These are phyloP conservation scores for Xylaria nigripes DNA, from an alignment of 495 filamentous ascomycete genomes.

Conservation along the genomic window DNA sequence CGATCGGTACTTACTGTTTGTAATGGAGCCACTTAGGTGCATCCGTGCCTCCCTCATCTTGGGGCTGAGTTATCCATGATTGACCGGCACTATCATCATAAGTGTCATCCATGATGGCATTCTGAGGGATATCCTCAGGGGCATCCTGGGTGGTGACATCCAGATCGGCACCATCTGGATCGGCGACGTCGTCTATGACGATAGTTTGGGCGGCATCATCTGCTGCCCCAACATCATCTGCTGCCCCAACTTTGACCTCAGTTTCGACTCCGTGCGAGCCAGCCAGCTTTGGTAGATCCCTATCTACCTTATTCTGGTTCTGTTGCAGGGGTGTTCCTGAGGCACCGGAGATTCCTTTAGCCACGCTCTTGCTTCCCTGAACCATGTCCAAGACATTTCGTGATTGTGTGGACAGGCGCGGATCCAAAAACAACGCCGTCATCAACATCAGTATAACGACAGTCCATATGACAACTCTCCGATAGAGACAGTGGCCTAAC, in stretches of 20 bases:
- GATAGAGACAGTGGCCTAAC: constrained; percentile 34
- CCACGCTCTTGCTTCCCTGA: constrained; percentile 13
- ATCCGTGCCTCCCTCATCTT: constrained; percentile 11
- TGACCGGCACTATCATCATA: not conserved
- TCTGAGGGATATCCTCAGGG: not conserved
- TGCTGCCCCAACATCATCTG: not conserved
- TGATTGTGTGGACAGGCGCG: constrained; percentile 10
- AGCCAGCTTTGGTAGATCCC: constrained; percentile 7
- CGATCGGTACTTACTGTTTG: constrained; percentile 30
- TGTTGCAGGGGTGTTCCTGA: constrained; percentile 8
- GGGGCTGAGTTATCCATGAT: not conserved
- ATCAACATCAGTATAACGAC: constrained; percentile 24
- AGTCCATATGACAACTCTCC: constrained; percentile 36
- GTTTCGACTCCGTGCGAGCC: not conserved
- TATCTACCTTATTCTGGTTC: constrained; percentile 9
- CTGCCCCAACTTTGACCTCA: not conserved
- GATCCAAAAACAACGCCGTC: constrained; percentile 21
- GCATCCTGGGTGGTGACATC: not conserved
- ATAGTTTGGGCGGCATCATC: not conserved
- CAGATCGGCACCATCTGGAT: not conserved
- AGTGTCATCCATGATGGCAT: not conserved
- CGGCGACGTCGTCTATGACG: not conserved
- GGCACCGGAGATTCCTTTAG: not conserved
- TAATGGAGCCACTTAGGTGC: constrained; percentile 35
- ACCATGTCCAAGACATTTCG: constrained; percentile 26